A percentile compares a stretch with the other conserved stretches of the same genome.
These are phyloP conservation scores for Aspergillus awamori DNA, from an alignment of 2,329 filamentous ascomycete genomes.

Conservation along the genomic window DNA sequence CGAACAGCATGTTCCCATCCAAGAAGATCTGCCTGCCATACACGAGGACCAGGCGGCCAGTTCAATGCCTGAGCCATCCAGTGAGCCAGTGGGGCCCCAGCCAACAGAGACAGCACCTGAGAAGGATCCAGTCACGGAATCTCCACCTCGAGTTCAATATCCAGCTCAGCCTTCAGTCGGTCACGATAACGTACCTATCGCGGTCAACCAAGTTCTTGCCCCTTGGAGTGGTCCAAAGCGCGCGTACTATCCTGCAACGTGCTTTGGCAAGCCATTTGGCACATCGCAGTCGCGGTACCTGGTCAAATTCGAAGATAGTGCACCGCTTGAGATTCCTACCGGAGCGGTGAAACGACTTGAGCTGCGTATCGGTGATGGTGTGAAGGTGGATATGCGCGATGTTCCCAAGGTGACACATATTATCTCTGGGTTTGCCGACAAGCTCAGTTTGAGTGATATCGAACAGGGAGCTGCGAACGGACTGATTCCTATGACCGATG, in stretches of 20 bases:
- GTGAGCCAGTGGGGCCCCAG: constrained; percentile 5
- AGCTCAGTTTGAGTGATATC: constrained; percentile 34
- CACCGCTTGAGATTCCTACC: constrained; percentile 43
- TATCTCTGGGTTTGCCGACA: constrained; percentile 46
- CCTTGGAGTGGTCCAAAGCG: constrained; percentile 59
- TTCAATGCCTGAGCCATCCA: constrained; percentile 18
- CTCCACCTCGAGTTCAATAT: not conserved
- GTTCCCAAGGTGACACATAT: constrained; percentile 49
- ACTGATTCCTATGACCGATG: constrained; percentile 41
- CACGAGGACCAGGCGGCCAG: constrained; percentile 17
- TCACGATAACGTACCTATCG: constrained; percentile 32
- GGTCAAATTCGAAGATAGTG: constrained; percentile 50
- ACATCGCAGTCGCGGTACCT: constrained; percentile 46
- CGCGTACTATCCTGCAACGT: constrained; percentile 64
- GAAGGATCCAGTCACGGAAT: constrained; percentile 6
- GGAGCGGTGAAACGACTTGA: constrained; percentile 49
- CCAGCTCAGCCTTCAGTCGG: not conserved
- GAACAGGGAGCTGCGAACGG: constrained; percentile 27
- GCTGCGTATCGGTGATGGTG: constrained; percentile 47
- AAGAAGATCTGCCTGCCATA: constrained; percentile 10
- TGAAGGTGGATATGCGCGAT: constrained; percentile 50
- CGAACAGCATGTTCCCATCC: not conserved
- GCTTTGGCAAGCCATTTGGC: constrained; percentile 49
- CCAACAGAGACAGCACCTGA: constrained; percentile 18
- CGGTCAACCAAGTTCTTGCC: constrained; percentile 60